phyloP scores from a whole-genome alignment of 495 filamentous ascomycete genomes.

The Penicillium bialowiezense region DNA sequence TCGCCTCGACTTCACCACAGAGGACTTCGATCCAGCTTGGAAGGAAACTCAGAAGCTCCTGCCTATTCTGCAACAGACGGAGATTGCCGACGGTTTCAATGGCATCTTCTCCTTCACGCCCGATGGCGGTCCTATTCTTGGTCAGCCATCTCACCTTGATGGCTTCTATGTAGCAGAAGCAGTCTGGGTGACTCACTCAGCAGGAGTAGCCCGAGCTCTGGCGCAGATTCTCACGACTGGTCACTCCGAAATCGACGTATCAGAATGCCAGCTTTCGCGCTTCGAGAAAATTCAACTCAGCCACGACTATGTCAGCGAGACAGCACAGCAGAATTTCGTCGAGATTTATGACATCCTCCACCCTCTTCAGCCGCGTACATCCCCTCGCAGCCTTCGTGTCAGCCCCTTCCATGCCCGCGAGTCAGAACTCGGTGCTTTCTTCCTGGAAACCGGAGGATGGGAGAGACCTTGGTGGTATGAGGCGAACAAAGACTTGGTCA shows the following conservation, averaged over 20 bases:
- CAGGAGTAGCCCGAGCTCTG: constrained; percentile 49
- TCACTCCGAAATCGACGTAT: constrained; percentile 41
- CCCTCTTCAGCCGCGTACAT: constrained; percentile 44
- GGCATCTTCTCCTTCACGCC: constrained; percentile 55
- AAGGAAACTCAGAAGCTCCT: constrained; percentile 40
- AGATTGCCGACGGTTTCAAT: constrained; percentile 50
- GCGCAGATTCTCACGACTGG: constrained; percentile 48
- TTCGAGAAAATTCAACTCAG: constrained; percentile 49
- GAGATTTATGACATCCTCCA: constrained; percentile 54
- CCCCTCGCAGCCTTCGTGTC: constrained; percentile 43
- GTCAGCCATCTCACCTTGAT: constrained; percentile 44
- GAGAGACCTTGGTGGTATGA: constrained; percentile 54
- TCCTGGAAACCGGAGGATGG: constrained; percentile 48
- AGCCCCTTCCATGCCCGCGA: constrained; percentile 47
- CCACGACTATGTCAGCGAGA: constrained; percentile 44
- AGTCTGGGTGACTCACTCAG: constrained; percentile 55
- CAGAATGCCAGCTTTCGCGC: constrained; percentile 48
- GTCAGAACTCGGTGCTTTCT: constrained; percentile 45
- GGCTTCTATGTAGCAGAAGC: constrained; percentile 54
- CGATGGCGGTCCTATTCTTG: constrained; percentile 48
- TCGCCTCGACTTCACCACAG: constrained; percentile 43
- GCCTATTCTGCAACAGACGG: constrained; percentile 35
- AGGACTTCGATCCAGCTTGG: constrained; percentile 52
- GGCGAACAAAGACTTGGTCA: constrained; percentile 38
- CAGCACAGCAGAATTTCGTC: constrained; percentile 48